phyloP scores from a whole-genome alignment of 2,329 filamentous ascomycete genomes.

The Cercospora sojina region DNA sequence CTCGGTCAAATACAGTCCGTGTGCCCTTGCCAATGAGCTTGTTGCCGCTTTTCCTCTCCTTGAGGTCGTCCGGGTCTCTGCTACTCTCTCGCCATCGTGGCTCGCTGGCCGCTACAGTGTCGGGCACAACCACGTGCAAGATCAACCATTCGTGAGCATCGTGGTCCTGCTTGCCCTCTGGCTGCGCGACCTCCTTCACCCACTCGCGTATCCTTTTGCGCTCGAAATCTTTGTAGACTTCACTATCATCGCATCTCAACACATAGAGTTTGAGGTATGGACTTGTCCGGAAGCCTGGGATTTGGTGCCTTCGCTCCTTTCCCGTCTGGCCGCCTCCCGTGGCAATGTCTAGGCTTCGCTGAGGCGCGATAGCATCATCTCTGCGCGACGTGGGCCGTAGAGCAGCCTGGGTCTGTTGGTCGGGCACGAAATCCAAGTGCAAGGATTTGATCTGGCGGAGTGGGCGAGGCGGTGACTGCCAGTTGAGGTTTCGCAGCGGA shows the following conservation, averaged over 20 bases:
- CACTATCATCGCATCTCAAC: slow-evolving; percentile 91
- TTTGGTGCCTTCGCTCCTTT: slow-evolving; percentile 79
- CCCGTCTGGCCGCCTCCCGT: slow-evolving; percentile 28
- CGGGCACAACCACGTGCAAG: slow-evolving; percentile 85
- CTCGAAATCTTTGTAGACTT: slow-evolving; percentile 80
- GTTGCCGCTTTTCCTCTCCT: slow-evolving; percentile 66
- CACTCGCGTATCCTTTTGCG: slow-evolving; percentile 82
- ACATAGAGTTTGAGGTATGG: slow-evolving; percentile 91
- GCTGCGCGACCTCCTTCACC: slow-evolving; percentile 74
- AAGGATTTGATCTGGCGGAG: slow-evolving; percentile 90
- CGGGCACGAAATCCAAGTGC: slow-evolving; percentile 79
- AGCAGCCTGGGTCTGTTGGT: slow-evolving; percentile 30
- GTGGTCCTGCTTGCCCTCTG: slow-evolving; percentile 74
- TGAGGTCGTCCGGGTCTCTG: slow-evolving; percentile 53
- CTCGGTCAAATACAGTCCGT: slow-evolving; percentile 82
- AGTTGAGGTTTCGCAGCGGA: slow-evolving; percentile 87
- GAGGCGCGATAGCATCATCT: slow-evolving; percentile 26
- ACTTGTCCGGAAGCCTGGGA: slow-evolving; percentile 86
- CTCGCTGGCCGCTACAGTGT: slow-evolving; percentile 76
- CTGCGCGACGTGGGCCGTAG: slow-evolving; percentile 27
- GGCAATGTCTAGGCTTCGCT: slow-evolving; percentile 48
- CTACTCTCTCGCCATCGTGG: slow-evolving; percentile 59
- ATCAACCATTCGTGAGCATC: slow-evolving; percentile 97
- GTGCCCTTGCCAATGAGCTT: slow-evolving; percentile 77
- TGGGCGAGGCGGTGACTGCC: slow-evolving; percentile 91